Percentiles rank a stretch among this genome's conserved stretches.
Evolutionary conservation across 768 basidiomycete species (phyloP).

Genomic region (Mycena kentingensis): DNA sequence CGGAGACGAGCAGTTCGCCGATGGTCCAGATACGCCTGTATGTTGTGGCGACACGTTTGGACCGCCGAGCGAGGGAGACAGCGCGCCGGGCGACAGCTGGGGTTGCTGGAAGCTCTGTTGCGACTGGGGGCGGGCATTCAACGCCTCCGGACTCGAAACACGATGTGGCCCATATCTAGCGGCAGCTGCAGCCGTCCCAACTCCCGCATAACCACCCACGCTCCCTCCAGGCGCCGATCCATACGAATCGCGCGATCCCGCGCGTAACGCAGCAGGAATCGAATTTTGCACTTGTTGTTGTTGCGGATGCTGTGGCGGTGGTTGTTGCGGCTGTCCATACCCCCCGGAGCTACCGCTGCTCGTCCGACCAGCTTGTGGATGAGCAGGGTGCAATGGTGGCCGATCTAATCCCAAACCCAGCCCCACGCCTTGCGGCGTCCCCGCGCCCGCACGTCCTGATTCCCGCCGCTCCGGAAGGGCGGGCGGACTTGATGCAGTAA

Average conservation of each 20-base stretch:
- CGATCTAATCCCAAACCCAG: slow-evolving; percentile 2
- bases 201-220: background rate
- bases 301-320: background rate
- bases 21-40: slow-evolving; percentile 1
- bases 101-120: too few species aligned
- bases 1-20: too few species aligned
- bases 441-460: background rate
- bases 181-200: background rate
- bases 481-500: slow-evolving; percentile 8
- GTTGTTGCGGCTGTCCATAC: background rate
- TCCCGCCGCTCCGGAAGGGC: slow-evolving; percentile 9
- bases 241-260: slow-evolving; percentile 4
- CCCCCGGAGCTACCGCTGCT: background rate
- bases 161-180: background rate
- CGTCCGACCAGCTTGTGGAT: slow-evolving; percentile 10
- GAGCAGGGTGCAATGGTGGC: slow-evolving; percentile 19
- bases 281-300: background rate
- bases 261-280: too few species aligned
- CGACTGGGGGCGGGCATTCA: too few species aligned
- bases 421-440: background rate
- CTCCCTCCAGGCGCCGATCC: too few species aligned
- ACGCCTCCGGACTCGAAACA: slow-evolving; percentile 8
- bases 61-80: background rate
- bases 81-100: background rate
- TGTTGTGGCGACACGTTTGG: background rate